These are phyloP conservation scores for Cetraspora pellucida DNA, from an alignment of 192 early-diverging fungal species.

Conservation along the genomic window DNA sequence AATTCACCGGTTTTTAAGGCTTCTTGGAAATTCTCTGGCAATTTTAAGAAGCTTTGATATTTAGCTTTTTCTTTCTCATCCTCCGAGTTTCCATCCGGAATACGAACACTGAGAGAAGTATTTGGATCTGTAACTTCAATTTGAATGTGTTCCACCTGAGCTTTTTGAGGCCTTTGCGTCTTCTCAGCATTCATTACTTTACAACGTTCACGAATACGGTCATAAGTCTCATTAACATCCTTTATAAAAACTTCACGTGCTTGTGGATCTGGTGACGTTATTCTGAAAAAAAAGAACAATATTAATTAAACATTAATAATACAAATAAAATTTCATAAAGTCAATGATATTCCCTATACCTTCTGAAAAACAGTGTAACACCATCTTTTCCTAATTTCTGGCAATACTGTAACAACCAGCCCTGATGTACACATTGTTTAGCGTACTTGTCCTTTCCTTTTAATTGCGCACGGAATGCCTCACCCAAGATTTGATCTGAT, in stretches of 20 bases:
- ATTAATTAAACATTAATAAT: neutral
- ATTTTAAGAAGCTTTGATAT: slow-evolving; percentile 67
- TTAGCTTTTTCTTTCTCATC: slow-evolving; percentile 57
- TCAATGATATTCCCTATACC: slow-evolving; percentile 45
- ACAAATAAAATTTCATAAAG: slow-evolving; percentile 18
- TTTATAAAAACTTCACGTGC: slow-evolving; percentile 80
- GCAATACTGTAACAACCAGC: slow-evolving; percentile 85
- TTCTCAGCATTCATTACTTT: slow-evolving; percentile 59
- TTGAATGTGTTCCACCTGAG: slow-evolving; percentile 65
- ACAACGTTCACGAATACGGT: slow-evolving; percentile 78
- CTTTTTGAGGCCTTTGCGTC: slow-evolving; percentile 45
- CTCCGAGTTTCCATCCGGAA: slow-evolving; percentile 61
- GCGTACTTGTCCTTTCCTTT: slow-evolving; percentile 68
- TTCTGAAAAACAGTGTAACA: slow-evolving; percentile 79
- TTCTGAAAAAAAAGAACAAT: neutral
- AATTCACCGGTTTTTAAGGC: slow-evolving; percentile 78
- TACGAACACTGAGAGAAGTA: slow-evolving; percentile 68
- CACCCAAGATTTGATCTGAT: slow-evolving; percentile 82
- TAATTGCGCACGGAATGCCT: slow-evolving; percentile 80
- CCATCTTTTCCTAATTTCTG: slow-evolving; percentile 81
- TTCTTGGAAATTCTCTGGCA: slow-evolving; percentile 73
- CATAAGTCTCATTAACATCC: slow-evolving; percentile 86
- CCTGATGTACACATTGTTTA: slow-evolving; percentile 78
- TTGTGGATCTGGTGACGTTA: slow-evolving; percentile 48
- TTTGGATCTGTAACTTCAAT: slow-evolving; percentile 71